Evolutionary conservation across 2,329 filamentous ascomycete species (phyloP).

Genomic region (Colletotrichum coccodes): DNA sequence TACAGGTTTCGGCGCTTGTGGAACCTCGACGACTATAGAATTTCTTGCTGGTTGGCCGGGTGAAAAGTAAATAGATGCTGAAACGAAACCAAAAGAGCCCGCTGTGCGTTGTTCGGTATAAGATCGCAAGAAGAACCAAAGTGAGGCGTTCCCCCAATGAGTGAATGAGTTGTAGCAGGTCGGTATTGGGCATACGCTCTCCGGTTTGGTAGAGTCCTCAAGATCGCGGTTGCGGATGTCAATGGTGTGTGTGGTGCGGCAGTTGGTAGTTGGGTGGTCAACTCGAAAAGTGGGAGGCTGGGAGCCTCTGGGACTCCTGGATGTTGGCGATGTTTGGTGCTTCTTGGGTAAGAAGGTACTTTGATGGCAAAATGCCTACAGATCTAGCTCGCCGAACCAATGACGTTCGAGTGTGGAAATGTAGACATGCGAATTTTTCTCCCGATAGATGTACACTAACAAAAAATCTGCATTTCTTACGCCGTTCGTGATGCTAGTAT

Average conservation of each 20-base stretch:
- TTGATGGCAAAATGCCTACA: not conserved
- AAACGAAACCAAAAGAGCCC: constrained; percentile 17
- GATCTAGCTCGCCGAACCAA: not conserved
- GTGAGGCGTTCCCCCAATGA: not conserved
- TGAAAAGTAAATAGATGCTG: constrained; percentile 7
- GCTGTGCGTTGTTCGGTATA: constrained; percentile 5
- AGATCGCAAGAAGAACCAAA: not conserved
- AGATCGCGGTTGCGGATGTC: constrained; percentile 18
- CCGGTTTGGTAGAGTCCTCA: not conserved
- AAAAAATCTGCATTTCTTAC: constrained; percentile 8
- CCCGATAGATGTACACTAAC: not conserved
- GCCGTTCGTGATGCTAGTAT: not conserved
- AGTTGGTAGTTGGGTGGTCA: constrained; percentile 31
- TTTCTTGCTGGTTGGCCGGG: not conserved
- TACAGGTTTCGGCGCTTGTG: not conserved
- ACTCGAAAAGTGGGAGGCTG: constrained; percentile 34
- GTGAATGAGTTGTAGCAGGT: not conserved
- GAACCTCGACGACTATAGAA: constrained; percentile 1
- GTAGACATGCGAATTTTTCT: constrained; percentile 25
- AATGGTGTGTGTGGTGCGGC: constrained; percentile 22
- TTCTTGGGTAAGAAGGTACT: constrained; percentile 35
- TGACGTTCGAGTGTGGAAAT: not conserved
- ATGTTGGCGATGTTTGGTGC: constrained; percentile 33
- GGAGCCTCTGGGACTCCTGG: constrained; percentile 27
- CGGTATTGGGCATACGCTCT: not conserved